Percentiles rank a stretch among this genome's conserved stretches.
These are phyloP conservation scores for Myrmaecium sp. DNA, from an alignment of 2,329 filamentous ascomycete genomes.

Conservation along the genomic window DNA sequence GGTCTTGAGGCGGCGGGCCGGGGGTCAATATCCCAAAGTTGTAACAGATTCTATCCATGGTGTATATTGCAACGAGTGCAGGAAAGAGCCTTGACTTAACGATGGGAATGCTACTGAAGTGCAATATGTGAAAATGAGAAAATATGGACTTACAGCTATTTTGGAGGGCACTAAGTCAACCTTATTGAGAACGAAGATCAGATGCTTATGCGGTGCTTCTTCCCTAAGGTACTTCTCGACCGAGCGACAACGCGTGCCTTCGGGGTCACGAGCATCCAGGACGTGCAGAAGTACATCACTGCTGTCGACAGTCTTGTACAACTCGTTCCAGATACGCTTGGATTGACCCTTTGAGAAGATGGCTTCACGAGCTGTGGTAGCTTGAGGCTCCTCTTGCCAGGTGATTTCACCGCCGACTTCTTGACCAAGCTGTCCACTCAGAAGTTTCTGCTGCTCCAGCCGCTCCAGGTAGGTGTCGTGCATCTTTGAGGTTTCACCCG, in stretches of 20 bases:
- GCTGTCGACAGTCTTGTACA: constrained; percentile 90
- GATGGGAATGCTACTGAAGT: constrained; percentile 35
- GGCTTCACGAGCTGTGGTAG: constrained; percentile 37
- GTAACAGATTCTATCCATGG: constrained; percentile 91
- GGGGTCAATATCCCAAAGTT: constrained; percentile 91
- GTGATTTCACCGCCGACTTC: constrained; percentile 22
- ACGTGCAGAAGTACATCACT: constrained; percentile 95
- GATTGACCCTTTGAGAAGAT: constrained; percentile 92
- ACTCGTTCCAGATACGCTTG: constrained; percentile 67
- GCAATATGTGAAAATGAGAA: constrained; percentile 5
- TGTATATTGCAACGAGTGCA: constrained; percentile 35
- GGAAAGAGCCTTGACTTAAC: constrained; percentile 83
- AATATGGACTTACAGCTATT: constrained; percentile 69
- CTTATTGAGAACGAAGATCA: constrained; percentile 82
- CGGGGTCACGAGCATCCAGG: constrained; percentile 72
- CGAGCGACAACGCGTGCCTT: constrained; percentile 77
- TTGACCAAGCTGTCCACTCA: constrained; percentile 48
- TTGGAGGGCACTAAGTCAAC: constrained; percentile 82
- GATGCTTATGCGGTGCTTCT: constrained; percentile 90
- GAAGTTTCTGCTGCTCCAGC: constrained; percentile 57
- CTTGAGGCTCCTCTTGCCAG: constrained; percentile 20
- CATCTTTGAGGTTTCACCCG: constrained; percentile 60
- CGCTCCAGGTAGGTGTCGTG: constrained; percentile 69
- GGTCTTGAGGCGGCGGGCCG: constrained; percentile 49
- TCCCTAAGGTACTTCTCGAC: constrained; percentile 87